These are phyloP conservation scores for Nectriaceae sp. DNA, from an alignment of 2,329 filamentous ascomycete genomes.

Conservation along the genomic window DNA sequence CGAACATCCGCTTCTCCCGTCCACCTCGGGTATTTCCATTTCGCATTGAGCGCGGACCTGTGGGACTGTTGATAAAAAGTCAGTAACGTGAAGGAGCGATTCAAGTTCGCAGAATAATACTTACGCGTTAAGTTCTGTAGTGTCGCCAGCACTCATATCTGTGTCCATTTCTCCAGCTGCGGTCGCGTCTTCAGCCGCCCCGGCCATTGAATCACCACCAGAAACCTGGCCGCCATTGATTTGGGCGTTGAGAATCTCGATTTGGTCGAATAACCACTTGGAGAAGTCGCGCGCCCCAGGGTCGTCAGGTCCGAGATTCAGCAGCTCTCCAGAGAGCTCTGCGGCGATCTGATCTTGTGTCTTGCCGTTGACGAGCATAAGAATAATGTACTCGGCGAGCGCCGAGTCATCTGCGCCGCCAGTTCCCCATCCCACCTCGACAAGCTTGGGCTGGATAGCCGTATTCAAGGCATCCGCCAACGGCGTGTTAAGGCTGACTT, in stretches of 20 bases:
- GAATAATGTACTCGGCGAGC: constrained; percentile 92
- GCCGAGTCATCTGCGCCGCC: constrained; percentile 77
- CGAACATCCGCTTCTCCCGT: constrained; percentile 80
- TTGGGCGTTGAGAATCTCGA: constrained; percentile 66
- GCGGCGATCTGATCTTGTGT: constrained; percentile 85
- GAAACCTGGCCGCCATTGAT: constrained; percentile 52
- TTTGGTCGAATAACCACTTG: constrained; percentile 90
- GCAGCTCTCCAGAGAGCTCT: constrained; percentile 85
- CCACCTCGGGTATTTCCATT: constrained; percentile 59
- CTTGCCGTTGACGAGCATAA: constrained; percentile 97
- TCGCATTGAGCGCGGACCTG: constrained; percentile 93
- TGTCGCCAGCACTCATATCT: constrained; percentile 67
- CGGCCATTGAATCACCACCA: constrained; percentile 28
- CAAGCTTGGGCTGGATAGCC: constrained; percentile 85
- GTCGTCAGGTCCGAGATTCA: constrained; percentile 81
- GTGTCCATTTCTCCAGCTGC: constrained; percentile 59
- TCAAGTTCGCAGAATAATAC: constrained; percentile 31
- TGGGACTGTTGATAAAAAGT: constrained; percentile 65
- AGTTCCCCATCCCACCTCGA: constrained; percentile 89
- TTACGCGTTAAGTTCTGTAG: constrained; percentile 59
- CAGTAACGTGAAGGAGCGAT: constrained; percentile 33
- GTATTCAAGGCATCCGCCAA: constrained; percentile 81
- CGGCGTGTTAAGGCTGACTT: constrained; percentile 76
- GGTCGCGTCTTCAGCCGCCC: constrained; percentile 37
- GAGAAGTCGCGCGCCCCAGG: constrained; percentile 81